Conservation (phyloP, 371 early-diverging fungal species). For the Smittium culicis region DNA sequence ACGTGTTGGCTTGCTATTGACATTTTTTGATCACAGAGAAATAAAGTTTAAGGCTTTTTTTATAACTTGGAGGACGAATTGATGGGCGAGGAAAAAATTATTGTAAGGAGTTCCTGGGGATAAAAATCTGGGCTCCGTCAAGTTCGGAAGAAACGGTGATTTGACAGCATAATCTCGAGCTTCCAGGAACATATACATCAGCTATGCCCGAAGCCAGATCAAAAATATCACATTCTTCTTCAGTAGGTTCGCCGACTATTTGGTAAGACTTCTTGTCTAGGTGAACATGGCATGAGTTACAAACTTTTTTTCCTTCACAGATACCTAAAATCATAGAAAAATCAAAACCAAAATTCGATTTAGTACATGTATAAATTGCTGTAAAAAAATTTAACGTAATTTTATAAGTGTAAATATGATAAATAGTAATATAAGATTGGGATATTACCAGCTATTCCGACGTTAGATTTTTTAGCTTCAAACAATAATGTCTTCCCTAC, state of each 20-base stretch:
- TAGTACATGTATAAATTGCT: not conserved
- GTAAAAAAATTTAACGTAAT: too few species aligned
- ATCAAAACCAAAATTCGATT: not conserved
- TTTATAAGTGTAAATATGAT: too few species aligned
- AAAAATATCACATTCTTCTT: conserved; percentile 7
- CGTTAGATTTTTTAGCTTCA: too few species aligned
- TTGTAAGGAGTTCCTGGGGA: not conserved
- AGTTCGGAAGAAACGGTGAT: not conserved
- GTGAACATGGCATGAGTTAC: conserved; percentile 2
- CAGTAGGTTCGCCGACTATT: not conserved
- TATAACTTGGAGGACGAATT: too few species aligned
- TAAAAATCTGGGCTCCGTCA: not conserved
- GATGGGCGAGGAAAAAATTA: too few species aligned
- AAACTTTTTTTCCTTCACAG: not conserved
- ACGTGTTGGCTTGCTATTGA: too few species aligned
- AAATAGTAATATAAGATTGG: too few species aligned
- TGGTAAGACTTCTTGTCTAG: conserved; percentile 3
- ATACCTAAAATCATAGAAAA: not conserved
- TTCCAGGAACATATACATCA: not conserved
- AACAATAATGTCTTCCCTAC: too few species aligned
- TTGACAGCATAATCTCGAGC: not conserved
- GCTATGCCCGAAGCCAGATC: not conserved
- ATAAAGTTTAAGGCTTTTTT: too few species aligned
- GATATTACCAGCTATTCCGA: too few species aligned
- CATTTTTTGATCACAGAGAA: too few species aligned